Evolutionary conservation across 2,329 filamentous ascomycete genomes (phyloP).

Genomic region (Cyphellophora europaea): DNA sequence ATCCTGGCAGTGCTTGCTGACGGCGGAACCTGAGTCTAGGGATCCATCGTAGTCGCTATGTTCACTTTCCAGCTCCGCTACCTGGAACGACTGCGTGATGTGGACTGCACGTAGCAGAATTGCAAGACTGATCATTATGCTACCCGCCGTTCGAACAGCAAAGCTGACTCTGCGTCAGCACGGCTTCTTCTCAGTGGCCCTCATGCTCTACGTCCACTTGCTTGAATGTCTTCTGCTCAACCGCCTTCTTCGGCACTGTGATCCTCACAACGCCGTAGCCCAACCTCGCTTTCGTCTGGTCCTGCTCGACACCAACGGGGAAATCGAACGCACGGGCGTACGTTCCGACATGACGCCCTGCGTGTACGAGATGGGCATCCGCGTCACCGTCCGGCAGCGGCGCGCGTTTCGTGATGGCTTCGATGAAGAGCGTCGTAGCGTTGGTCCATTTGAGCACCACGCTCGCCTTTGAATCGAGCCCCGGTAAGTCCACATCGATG

Average conservation of each 20-base stretch:
- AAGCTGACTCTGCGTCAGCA: too few relatives aligned
- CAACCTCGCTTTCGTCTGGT: conserved; percentile 14
- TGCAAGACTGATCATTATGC: too few relatives aligned
- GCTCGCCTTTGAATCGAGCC: conserved; percentile 12
- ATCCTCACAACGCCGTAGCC: conserved; percentile 15
- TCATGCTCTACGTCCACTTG: not conserved
- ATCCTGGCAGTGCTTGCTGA: too few relatives aligned
- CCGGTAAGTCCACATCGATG: conserved; percentile 17
- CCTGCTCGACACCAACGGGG: conserved; percentile 16
- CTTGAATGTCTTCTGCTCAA: conserved; percentile 5
- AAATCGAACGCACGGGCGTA: conserved; percentile 16
- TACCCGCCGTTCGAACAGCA: too few relatives aligned
- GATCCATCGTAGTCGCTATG: too few relatives aligned
- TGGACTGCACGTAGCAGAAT: too few relatives aligned
- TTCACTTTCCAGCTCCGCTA: too few relatives aligned
- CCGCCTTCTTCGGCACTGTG: conserved; percentile 14
- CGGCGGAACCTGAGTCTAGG: too few relatives aligned
- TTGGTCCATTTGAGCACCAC: conserved; percentile 13
- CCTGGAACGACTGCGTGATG: too few relatives aligned
- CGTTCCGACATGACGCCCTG: conserved; percentile 15
- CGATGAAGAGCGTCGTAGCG: not conserved
- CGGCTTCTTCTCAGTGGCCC: too few relatives aligned
- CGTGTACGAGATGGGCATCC: conserved; percentile 12
- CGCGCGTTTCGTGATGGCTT: not conserved
- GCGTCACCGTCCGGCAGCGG: conserved; percentile 3